Base-by-base conservation (phyloP, 345 rosid species). In the Cardamine chenopodiifolia region DNA sequence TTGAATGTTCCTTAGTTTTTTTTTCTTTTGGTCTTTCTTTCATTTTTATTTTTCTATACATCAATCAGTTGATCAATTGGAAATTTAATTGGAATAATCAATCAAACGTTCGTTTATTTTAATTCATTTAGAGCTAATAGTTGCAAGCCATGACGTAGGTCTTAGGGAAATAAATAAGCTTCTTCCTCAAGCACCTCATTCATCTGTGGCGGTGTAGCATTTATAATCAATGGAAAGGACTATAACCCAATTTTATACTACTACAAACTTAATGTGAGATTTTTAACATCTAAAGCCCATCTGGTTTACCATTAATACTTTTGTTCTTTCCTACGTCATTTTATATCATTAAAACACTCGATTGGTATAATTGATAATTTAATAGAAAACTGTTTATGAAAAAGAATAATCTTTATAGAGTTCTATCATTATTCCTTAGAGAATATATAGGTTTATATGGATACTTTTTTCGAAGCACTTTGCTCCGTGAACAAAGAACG, bases 21-120 rank as follows among this genome's bases (percentile, higher is more conserved):
- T 65, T 54, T 42, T 6, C 12, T 65, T 52, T 39, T 52, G 29
- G 44, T 72, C 20, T 62, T 17, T 37, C 6, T 25, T 50, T 28
- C 42, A 26, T 37, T 19, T 4, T 40, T 37, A 71, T 50, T 17
- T 50, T 37, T 12, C 20, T 63, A 63, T 11, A 17, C 45, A 64
- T 42, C 71, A 73, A 44, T 73, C 77, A 55, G 49, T 55, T 54
- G 58, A 48, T 50, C n/a, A 54, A 54, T 54, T 54, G 34, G 15
- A 71, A 60, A 32, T 59, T 48, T 29, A 29, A 29, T 31, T 60
- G 52, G 75, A 71, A 70, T 60, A 60, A 71, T 48, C 62, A 72
- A 73, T 73, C 71, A 31, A 55, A 32, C 3, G 31, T 53, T 55
- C 2, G 23, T 13, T 64, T 40, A 52, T 53, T 48, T n/a, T 39